Percentiles rank a stretch among this genome's conserved stretches.
phyloP scores from a whole-genome alignment of 2,329 filamentous ascomycete species.

The Claviceps cyperi region DNA sequence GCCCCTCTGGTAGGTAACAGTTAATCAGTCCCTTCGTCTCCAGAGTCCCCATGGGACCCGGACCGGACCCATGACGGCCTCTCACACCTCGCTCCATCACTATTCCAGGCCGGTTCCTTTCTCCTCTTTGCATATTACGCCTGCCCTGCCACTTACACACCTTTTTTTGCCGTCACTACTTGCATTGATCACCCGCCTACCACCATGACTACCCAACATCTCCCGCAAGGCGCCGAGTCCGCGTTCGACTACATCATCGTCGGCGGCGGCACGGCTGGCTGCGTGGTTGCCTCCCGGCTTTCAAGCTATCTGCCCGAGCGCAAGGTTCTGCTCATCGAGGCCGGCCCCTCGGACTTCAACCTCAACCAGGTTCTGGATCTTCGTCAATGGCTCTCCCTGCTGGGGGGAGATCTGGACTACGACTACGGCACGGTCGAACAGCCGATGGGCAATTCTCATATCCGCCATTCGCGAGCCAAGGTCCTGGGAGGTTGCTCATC shows the following conservation, averaged over 20 bases:
- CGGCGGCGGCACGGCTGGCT: conserved; percentile 74
- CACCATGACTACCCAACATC: conserved; percentile 53
- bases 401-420: conserved; percentile 81
- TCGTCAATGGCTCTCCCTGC: conserved; percentile 72
- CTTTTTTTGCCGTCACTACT: not conserved
- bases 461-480: conserved; percentile 84
- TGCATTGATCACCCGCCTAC: not conserved
- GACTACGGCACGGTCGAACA: conserved; percentile 84
- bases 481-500: conserved; percentile 85
- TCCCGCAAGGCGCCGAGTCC: conserved; percentile 48
- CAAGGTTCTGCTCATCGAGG: conserved; percentile 72
- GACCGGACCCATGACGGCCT: too few relatives aligned
- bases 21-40: too few relatives aligned
- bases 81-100: too few relatives aligned
- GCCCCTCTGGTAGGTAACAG: too few relatives aligned
- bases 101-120: too few relatives aligned
- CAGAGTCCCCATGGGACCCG: too few relatives aligned
- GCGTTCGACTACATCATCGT: conserved; percentile 76
- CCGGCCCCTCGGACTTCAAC: conserved; percentile 76
- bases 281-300: conserved; percentile 66
- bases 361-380: conserved; percentile 76
- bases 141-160: not conserved
- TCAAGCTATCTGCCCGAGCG: conserved; percentile 74
- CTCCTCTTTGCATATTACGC: not conserved
- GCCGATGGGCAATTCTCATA: conserved; percentile 81